phyloP scores from a whole-genome alignment of 495 filamentous ascomycete species.

The Aspergillus affinis region DNA sequence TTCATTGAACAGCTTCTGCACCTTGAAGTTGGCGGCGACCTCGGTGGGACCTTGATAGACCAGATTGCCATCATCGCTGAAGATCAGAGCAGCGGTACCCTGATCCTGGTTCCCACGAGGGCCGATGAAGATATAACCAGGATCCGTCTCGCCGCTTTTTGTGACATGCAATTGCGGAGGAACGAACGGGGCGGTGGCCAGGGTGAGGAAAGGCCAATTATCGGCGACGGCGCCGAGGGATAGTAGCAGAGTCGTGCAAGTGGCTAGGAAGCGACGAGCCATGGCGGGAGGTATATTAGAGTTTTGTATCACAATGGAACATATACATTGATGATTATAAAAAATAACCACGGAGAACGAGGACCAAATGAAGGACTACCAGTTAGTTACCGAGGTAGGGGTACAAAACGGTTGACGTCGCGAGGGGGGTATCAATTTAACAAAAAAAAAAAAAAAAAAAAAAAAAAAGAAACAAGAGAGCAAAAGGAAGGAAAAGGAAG shows the following conservation, averaged over 20 bases:
- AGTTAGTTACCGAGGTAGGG: background rate
- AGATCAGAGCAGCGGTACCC: slow-evolving; percentile 36
- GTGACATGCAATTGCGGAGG: slow-evolving; percentile 32
- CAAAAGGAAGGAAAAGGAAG: background rate
- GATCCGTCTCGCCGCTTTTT: slow-evolving; percentile 29
- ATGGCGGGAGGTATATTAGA: slow-evolving; percentile 9
- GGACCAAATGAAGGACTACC: background rate
- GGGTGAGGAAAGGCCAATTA: slow-evolving; percentile 27
- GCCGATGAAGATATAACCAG: slow-evolving; percentile 38
- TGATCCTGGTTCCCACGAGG: slow-evolving; percentile 31
- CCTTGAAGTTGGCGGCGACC: slow-evolving; percentile 37
- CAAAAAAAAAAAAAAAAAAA: background rate
- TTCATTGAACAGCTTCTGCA: slow-evolving; percentile 32
- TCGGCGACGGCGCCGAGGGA: slow-evolving; percentile 26
- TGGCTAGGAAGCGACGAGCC: slow-evolving; percentile 17
- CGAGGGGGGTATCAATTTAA: background rate
- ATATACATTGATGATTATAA: background rate
- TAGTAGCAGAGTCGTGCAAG: slow-evolving; percentile 28
- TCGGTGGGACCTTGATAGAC: slow-evolving; percentile 36
- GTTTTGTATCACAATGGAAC: background rate
- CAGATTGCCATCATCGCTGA: slow-evolving; percentile 33
- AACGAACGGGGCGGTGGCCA: slow-evolving; percentile 27
- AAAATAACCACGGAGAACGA: background rate
- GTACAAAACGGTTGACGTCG: background rate
- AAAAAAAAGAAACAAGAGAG: background rate